These are phyloP conservation scores for Middelhovenomyces tepae DNA, from an alignment of 805 yeast species.

Conservation along the genomic window DNA sequence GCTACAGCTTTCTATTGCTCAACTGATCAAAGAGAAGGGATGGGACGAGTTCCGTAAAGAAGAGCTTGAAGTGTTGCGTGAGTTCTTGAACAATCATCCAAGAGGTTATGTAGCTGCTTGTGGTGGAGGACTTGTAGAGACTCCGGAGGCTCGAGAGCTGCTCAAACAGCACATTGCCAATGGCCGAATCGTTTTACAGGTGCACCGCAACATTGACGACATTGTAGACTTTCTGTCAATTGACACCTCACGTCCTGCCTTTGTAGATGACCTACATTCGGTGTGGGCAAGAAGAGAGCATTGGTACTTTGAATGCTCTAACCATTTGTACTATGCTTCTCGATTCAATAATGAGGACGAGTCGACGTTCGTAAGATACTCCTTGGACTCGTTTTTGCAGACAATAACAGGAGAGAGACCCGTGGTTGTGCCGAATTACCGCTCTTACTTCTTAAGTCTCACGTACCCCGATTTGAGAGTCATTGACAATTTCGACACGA, in stretches of 20 bases:
- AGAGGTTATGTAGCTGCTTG: conserved; percentile 70
- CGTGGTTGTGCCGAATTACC: conserved; percentile 32
- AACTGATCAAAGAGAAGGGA: conserved; percentile 53
- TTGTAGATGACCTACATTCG: conserved; percentile 62
- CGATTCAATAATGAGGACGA: conserved; percentile 52
- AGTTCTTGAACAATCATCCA: conserved; percentile 35
- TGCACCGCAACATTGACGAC: conserved; percentile 79
- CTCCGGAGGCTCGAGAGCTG: conserved; percentile 51
- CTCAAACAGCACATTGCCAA: conserved; percentile 44
- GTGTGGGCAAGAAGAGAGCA: conserved; percentile 80
- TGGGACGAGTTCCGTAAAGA: conserved; percentile 80
- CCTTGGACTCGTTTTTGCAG: conserved; percentile 50
- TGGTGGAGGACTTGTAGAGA: conserved; percentile 95
- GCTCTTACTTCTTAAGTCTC: conserved; percentile 63
- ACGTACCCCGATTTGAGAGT: conserved; percentile 54
- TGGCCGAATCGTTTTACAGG: conserved; percentile 79
- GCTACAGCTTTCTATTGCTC: conserved; percentile 30
- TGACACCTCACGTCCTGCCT: conserved; percentile 87
- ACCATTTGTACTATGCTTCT: conserved; percentile 66
- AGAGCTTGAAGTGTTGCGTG: conserved; percentile 52
- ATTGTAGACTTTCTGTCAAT: conserved; percentile 63
- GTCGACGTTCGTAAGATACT: conserved; percentile 45
- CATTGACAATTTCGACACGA: conserved; percentile 39
- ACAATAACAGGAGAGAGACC: conserved; percentile 50
- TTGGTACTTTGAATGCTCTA: conserved; percentile 76